phyloP scores from a whole-genome alignment of 176 grass and related monocot species.

The Ensete glaucum region DNA sequence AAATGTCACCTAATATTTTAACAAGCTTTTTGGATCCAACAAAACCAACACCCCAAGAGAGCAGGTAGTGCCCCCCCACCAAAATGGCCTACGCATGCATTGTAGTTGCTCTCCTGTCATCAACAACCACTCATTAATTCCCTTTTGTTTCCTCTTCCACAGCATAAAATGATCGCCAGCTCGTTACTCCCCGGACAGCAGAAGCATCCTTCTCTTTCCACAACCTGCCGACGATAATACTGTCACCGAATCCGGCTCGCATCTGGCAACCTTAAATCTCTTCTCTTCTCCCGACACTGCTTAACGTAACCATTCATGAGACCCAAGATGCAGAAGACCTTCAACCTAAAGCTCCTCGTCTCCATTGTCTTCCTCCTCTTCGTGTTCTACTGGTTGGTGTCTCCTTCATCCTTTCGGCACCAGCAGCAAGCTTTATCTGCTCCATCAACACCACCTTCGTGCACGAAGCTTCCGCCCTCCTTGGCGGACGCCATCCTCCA shows the following conservation, averaged over 20 bases:
- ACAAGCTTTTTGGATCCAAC: too few species aligned
- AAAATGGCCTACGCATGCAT: too few species aligned
- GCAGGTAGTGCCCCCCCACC: too few species aligned
- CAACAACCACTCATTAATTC: too few species aligned
- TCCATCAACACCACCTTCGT: not conserved
- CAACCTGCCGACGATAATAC: not conserved
- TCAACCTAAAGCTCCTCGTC: constrained; percentile 8
- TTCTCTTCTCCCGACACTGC: not conserved
- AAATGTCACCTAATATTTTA: too few species aligned
- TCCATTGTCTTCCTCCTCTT: not conserved
- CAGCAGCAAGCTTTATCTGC: too few species aligned
- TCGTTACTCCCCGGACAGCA: not conserved
- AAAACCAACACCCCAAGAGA: too few species aligned
- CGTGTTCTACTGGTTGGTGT: not conserved
- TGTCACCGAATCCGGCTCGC: not conserved
- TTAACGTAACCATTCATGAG: not conserved
- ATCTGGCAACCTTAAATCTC: not conserved
- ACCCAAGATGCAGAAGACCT: not conserved
- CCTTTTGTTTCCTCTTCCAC: too few species aligned
- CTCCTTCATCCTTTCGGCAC: not conserved
- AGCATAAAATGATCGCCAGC: not conserved
- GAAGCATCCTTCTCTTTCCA: not conserved
- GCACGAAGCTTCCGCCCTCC: constrained; percentile 10
- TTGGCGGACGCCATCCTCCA: constrained; percentile 2
- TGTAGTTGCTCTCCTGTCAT: too few species aligned